Evolutionary conservation across 257 asterid genomes (phyloP), one percentile per base, ranked within the genome.

Genomic region (Misopates orontium): DNA sequence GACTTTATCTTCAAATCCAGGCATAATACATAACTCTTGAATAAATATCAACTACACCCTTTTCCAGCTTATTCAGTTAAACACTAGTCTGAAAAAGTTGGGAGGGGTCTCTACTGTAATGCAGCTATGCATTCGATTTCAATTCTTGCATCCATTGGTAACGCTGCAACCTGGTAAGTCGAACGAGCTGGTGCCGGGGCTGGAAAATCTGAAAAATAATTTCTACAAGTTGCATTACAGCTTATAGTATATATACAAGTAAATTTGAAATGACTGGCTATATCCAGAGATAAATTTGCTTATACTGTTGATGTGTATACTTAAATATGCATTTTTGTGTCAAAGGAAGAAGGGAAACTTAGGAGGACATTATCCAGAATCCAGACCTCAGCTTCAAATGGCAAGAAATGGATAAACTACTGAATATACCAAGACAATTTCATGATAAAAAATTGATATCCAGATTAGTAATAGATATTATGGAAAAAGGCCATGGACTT

Each of bases 171-270:
- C 79, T 92, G 97, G 77, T 85, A 92, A 31, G 98, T 92, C 10
- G 97, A 77, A 45, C 98, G 95, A 19, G 97, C 96, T 2, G 98
- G 98, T 6, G 93, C 92, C 4, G 97, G 97, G 45, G 88, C 79
- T 22, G 87, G 84, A 68, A 92, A 89, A 80, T 89, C 97, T 89
- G 91, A 88, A 73, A 71, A 45, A 64, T 25, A 10, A 54, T 59
- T 60, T 64, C 19, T 50, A 62, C 31, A 76, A 60, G 45, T 57
- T 20, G 15, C 36, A 45, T 49, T 41, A 25, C 4, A 15, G 31
- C 50, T 28, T 9, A 48, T 19, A 28, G 39, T 17, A 14, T 64
- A 50, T 8, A 8, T 21, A 64, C 4, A 42, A 60, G 17, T 52
- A n/a, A 32, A 57, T 5, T 22, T 21, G 52, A 32, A 2, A 61